phyloP scores from a whole-genome alignment of 371 early-diverging fungal genomes.

The Mortierella sp. region DNA sequence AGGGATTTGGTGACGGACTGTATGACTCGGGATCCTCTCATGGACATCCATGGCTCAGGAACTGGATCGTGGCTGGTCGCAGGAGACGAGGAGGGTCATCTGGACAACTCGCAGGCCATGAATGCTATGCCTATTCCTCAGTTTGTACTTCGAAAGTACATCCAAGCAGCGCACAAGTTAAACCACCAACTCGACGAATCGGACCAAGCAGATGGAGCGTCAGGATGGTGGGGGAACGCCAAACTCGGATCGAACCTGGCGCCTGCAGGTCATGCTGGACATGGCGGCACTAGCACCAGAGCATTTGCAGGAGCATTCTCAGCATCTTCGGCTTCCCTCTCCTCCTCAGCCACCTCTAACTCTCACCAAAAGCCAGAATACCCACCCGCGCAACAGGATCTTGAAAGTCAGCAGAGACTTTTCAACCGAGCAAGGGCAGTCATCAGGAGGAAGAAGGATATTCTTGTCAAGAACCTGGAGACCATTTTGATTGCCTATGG shows the following conservation, averaged over 20 bases:
- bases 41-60: constrained; percentile 29
- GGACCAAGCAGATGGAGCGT: constrained; percentile 19
- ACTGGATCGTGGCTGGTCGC: constrained; percentile 42
- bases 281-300: constrained; percentile 20
- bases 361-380: constrained; percentile 18
- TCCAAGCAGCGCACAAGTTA: constrained; percentile 38
- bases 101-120: constrained; percentile 28
- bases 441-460: constrained; percentile 44
- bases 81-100: constrained; percentile 55
- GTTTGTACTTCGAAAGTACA: constrained; percentile 48
- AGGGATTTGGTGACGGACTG: constrained; percentile 51
- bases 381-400: constrained; percentile 24
- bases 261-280: constrained; percentile 36
- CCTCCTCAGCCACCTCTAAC: not conserved
- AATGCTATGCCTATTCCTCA: constrained; percentile 44
- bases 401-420: constrained; percentile 38
- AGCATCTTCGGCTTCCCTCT: not conserved
- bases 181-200: constrained; percentile 37
- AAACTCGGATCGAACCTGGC: constrained; percentile 14
- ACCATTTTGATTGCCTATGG: constrained; percentile 43
- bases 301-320: constrained; percentile 21
- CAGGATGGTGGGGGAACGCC: constrained; percentile 18
- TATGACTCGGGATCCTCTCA: constrained; percentile 38
- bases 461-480: constrained; percentile 47
- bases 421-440: constrained; percentile 32